Base-by-base conservation (phyloP, 176 grass and related monocot species). In the Saccharum spontaneum region DNA sequence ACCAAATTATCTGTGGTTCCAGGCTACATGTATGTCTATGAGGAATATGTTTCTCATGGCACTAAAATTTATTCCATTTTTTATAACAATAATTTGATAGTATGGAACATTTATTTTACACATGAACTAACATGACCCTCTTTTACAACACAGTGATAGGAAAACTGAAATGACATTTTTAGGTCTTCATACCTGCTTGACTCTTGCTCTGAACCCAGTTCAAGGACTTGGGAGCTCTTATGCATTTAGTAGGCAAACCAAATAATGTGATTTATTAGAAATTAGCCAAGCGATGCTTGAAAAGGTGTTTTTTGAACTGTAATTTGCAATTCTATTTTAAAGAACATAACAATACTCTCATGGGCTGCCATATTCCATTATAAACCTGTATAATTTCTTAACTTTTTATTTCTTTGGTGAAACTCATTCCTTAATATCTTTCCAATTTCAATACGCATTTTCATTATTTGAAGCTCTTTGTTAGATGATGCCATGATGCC, bases 401-500 rank as follows among this genome's bases (percentile, higher is more conserved):
- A 54, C 30, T 55, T 22, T 11, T 43, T 31, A 20, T 44, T 31
- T 65, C 43, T 80, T 48, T 49, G 2, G 28, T 80, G 12, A 22
- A 80, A 26, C 18, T 41, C n/a, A 59, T 81, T 81, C 36, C 28
- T 37, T 14, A 67, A 55, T 52, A 26, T 30, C 15, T 66, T 49
- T 71, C 39, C 17, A 3, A 31, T 72, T 71, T 39, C 26, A 6
- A 41, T 72, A 18, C 26, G 15, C 68, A 44, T 28, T 78, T 77
- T 37, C 20, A 79, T 64, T 23, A 41, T 26, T 31, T 7, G 12
- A 75, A 13, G 13, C 76, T 74, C 34, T 84, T 78, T 74, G 69
- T 40, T 84, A 17, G 46, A 76, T 79, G 64, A 68, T 85, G 63
- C 34, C 68, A 76, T 79, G 75, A 77, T 83, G 73, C 40, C 69